Conservation (phyloP, 1,284 basidiomycete genomes). For the Rhodotorula sp. region DNA sequence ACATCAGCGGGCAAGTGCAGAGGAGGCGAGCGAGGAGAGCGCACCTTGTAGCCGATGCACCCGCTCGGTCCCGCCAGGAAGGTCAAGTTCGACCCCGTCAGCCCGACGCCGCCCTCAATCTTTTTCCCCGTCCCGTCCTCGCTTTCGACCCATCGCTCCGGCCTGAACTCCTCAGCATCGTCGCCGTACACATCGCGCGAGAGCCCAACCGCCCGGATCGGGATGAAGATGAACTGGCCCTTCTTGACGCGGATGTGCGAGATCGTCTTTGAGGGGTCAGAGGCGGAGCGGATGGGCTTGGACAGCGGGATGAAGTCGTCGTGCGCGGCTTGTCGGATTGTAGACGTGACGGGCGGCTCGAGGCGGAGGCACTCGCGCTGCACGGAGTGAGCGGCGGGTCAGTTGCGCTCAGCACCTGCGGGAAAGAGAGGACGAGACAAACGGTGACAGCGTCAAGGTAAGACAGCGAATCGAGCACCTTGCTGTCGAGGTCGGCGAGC, state of each 20-base stretch:
- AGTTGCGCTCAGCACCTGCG: not conserved
- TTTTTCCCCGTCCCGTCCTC: slow-evolving; percentile 2
- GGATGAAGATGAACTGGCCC: slow-evolving; percentile 64
- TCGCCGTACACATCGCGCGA: slow-evolving; percentile 65
- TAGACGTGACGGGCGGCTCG: slow-evolving; percentile 70
- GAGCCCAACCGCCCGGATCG: slow-evolving; percentile 66
- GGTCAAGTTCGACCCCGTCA: not conserved
- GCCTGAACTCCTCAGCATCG: slow-evolving; percentile 67
- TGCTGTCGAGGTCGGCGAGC: slow-evolving; percentile 51
- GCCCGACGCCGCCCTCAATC: slow-evolving; percentile 4
- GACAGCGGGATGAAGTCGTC: slow-evolving; percentile 74
- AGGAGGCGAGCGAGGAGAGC: not conserved
- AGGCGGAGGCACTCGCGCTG: slow-evolving; percentile 67
- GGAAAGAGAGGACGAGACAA: slow-evolving; percentile 2
- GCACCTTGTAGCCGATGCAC: slow-evolving; percentile 34
- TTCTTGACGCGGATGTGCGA: slow-evolving; percentile 56
- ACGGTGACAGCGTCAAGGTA: slow-evolving; percentile 73
- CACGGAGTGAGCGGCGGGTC: not conserved
- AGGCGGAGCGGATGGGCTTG: slow-evolving; percentile 58
- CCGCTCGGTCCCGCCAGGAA: slow-evolving; percentile 12
- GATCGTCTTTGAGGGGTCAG: slow-evolving; percentile 38
- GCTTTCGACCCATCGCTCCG: slow-evolving; percentile 50
- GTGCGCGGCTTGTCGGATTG: slow-evolving; percentile 68
- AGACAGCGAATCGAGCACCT: slow-evolving; percentile 63
- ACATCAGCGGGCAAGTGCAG: no score